Evolutionary conservation across 2,329 filamentous ascomycete species (phyloP).

Genomic region (Cladorrhinum sp.): DNA sequence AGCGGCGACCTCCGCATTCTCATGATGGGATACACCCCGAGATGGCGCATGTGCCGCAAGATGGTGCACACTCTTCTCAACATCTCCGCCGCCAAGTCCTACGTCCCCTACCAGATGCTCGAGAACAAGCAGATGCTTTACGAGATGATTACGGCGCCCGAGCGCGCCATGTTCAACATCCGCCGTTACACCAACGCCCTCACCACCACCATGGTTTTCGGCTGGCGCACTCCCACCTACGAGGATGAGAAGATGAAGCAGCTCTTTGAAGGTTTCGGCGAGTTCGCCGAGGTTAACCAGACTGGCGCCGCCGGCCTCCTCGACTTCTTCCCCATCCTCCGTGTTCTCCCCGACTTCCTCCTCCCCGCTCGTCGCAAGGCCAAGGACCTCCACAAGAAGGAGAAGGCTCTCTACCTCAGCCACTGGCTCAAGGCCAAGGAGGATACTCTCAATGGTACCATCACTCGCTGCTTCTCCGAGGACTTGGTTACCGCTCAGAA

Average conservation of each 20-base stretch:
- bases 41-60: slow-evolving; percentile 28
- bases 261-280: slow-evolving; percentile 37
- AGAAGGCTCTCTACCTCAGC: slow-evolving; percentile 40
- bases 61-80: slow-evolving; percentile 45
- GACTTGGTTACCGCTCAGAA: slow-evolving; percentile 26
- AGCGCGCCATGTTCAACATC: slow-evolving; percentile 43
- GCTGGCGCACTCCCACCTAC: slow-evolving; percentile 42
- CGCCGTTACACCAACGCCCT: slow-evolving; percentile 48
- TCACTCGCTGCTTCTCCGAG: slow-evolving; percentile 28
- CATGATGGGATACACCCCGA: slow-evolving; percentile 27
- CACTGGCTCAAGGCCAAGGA: slow-evolving; percentile 42
- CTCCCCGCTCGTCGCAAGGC: slow-evolving; percentile 39
- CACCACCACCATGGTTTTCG: slow-evolving; percentile 50
- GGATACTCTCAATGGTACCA: slow-evolving; percentile 27
- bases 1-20: slow-evolving; percentile 26
- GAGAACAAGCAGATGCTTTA: slow-evolving; percentile 54
- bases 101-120: slow-evolving; percentile 54
- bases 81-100: slow-evolving; percentile 43
- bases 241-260: slow-evolving; percentile 43
- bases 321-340: slow-evolving; percentile 45
- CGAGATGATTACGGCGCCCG: slow-evolving; percentile 44
- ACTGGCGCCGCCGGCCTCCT: slow-evolving; percentile 42
- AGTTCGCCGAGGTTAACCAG: slow-evolving; percentile 42
- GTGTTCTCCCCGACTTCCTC: slow-evolving; percentile 42
- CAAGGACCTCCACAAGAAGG: slow-evolving; percentile 40